phyloP scores from a whole-genome alignment of 352 stramenopile species.

The Globisporangium cederbergense region DNA sequence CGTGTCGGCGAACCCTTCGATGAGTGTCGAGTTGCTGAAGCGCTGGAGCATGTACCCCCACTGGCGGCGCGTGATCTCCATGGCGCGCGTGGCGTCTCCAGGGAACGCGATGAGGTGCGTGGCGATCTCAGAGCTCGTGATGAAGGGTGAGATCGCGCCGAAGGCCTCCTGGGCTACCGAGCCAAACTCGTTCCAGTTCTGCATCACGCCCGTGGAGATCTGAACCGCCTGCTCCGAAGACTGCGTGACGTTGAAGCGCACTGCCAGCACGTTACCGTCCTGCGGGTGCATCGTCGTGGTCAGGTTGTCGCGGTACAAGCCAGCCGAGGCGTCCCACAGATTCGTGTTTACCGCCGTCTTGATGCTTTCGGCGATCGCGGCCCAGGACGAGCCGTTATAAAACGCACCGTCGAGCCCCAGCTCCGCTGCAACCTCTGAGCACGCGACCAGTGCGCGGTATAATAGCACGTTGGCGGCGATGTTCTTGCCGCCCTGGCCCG shows the following conservation, averaged over 20 bases:
- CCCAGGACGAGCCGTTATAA: neutral
- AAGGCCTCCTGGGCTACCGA: neutral
- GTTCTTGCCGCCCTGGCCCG: slow-evolving; percentile 36
- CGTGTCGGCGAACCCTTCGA: neutral
- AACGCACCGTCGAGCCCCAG: neutral
- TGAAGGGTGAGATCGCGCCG: neutral
- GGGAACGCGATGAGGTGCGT: neutral
- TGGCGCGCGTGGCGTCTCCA: neutral
- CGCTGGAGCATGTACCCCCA: slow-evolving; percentile 1
- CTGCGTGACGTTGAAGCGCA: neutral
- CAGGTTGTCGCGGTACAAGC: neutral
- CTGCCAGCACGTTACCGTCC: neutral
- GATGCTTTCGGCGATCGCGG: neutral
- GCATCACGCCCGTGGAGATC: neutral
- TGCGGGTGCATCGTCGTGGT: slow-evolving; percentile 1
- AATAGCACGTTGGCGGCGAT: slow-evolving; percentile 33
- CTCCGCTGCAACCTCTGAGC: neutral
- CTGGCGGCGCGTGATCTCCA: slow-evolving; percentile 1
- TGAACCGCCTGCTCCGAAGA: neutral
- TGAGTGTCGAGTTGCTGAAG: slow-evolving; percentile 1
- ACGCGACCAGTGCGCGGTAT: slow-evolving; percentile 24
- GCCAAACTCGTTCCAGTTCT: neutral
- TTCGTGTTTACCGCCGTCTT: neutral
- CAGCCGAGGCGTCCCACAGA: neutral
- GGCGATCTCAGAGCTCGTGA: neutral